A percentile compares a stretch with the other conserved stretches of the same genome.
Evolutionary conservation across 768 basidiomycete species (phyloP).

Genomic region (Sarcodon sp.): DNA sequence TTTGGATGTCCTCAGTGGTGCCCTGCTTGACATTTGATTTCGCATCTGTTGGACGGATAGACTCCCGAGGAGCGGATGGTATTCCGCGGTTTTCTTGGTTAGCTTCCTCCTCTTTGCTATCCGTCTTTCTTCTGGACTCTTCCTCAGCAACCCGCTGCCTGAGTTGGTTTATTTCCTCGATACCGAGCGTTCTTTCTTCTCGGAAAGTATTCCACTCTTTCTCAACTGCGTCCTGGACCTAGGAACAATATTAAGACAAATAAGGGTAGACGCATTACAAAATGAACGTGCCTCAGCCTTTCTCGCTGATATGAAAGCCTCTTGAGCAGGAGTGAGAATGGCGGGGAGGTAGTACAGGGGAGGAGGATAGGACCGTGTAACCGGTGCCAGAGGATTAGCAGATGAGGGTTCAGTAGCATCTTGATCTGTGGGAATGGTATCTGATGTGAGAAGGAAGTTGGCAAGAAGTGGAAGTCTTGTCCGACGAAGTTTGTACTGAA

Average conservation of each 20-base stretch:
- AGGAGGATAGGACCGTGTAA: conserved; percentile 57
- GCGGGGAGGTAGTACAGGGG: conserved; percentile 70
- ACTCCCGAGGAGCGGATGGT: not conserved
- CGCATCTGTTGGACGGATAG: not conserved
- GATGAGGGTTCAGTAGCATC: conserved; percentile 14
- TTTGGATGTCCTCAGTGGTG: conserved; percentile 12
- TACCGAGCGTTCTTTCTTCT: conserved; percentile 41
- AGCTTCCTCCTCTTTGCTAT: conserved; percentile 19
- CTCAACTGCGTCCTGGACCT: conserved; percentile 53
- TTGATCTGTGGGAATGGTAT: conserved; percentile 35
- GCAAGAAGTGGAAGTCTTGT: conserved; percentile 60
- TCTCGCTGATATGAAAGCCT: conserved; percentile 46
- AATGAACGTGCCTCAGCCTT: conserved; percentile 43
- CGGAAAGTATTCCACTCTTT: conserved; percentile 59
- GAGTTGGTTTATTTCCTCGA: conserved; percentile 49
- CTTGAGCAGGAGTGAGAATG: conserved; percentile 55
- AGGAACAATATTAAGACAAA: conserved; percentile 4
- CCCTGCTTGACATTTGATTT: not conserved
- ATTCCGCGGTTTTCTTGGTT: not conserved
- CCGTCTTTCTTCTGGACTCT: conserved; percentile 33
- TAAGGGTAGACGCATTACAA: not conserved
- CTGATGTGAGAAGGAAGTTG: conserved; percentile 68
- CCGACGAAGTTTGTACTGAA: conserved; percentile 61
- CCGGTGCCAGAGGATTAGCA: conserved; percentile 27
- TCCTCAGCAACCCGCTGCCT: conserved; percentile 57